phyloP scores from a whole-genome alignment of 352 stramenopile genomes.

The Pythium biforme region DNA sequence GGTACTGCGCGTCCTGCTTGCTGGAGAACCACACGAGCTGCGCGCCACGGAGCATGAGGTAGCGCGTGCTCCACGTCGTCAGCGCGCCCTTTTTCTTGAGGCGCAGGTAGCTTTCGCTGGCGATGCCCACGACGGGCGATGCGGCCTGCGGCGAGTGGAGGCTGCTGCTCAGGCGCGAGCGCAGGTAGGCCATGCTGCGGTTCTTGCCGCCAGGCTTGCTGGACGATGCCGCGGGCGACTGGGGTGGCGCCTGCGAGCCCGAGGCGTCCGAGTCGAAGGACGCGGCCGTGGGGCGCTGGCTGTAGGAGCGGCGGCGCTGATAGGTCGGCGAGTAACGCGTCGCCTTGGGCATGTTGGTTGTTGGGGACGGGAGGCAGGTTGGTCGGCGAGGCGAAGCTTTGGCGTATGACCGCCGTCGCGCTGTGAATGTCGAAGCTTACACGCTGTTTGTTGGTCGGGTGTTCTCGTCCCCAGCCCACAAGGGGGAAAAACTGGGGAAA shows the following conservation, averaged over 20 bases:
- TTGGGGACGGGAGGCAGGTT: background rate
- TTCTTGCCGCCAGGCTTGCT: background rate
- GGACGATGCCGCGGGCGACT: background rate
- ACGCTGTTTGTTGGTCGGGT: no score
- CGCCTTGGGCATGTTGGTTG: constrained; percentile 21
- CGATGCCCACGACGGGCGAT: constrained; percentile 12
- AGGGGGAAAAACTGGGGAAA: background rate
- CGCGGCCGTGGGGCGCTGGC: background rate
- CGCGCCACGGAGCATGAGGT: constrained; percentile 45
- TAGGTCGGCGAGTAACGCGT: constrained; percentile 25
- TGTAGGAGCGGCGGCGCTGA: constrained; percentile 22
- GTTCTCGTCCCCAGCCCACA: no score
- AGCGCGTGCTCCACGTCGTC: constrained; percentile 56
- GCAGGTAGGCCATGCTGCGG: constrained; percentile 25
- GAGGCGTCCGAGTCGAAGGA: constrained; percentile 3
- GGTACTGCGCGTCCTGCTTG: constrained; percentile 51
- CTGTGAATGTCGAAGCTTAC: background rate
- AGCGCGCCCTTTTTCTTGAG: constrained; percentile 58
- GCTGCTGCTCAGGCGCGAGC: constrained; percentile 21
- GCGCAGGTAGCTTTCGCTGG: constrained; percentile 56
- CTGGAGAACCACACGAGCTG: constrained; percentile 48
- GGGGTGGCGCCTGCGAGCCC: background rate
- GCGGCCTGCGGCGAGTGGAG: constrained; percentile 17
- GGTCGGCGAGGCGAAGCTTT: background rate
- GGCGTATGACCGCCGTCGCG: background rate